Evolutionary conservation across 495 filamentous ascomycete species (phyloP).

Genomic region (Thozetella sp.): DNA sequence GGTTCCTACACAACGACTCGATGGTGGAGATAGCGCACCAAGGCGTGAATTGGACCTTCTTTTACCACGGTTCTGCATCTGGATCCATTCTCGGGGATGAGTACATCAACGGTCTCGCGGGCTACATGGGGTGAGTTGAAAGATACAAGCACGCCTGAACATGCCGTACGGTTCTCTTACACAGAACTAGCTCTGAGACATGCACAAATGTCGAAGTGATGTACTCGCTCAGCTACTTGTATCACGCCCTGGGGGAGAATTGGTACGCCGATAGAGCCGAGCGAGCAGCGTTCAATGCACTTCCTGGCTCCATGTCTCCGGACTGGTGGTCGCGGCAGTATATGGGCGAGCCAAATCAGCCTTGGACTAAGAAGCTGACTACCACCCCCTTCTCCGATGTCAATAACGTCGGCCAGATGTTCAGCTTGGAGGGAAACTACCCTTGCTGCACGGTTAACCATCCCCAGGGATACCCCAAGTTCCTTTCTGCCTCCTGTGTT

Average conservation of each 20-base stretch:
- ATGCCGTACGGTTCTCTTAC: not conserved
- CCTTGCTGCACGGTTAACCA: conserved; percentile 54
- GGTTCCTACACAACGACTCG: not conserved
- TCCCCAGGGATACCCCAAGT: conserved; percentile 57
- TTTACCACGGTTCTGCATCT: not conserved
- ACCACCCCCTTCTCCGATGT: conserved; percentile 12
- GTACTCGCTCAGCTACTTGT: conserved; percentile 8
- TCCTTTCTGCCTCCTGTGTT: conserved; percentile 18
- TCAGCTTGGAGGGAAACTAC: not conserved
- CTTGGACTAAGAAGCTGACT: conserved; percentile 34
- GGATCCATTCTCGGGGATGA: not conserved
- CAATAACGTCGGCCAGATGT: not conserved
- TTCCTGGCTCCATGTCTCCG: conserved; percentile 45
- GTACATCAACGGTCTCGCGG: conserved; percentile 2
- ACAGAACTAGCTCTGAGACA: conserved; percentile 15
- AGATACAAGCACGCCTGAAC: not conserved
- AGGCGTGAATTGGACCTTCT: not conserved
- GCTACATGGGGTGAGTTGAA: not conserved
- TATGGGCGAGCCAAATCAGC: conserved; percentile 52
- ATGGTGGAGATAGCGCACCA: not conserved
- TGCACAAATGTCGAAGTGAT: conserved; percentile 10
- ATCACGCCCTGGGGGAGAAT: conserved; percentile 30
- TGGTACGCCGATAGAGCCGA: conserved; percentile 52
- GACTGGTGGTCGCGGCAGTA: conserved; percentile 61
- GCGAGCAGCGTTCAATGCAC: conserved; percentile 52